Evolutionary conservation across 2,329 filamentous ascomycete species (phyloP).

Genomic region (Chaetothyriales sp.): DNA sequence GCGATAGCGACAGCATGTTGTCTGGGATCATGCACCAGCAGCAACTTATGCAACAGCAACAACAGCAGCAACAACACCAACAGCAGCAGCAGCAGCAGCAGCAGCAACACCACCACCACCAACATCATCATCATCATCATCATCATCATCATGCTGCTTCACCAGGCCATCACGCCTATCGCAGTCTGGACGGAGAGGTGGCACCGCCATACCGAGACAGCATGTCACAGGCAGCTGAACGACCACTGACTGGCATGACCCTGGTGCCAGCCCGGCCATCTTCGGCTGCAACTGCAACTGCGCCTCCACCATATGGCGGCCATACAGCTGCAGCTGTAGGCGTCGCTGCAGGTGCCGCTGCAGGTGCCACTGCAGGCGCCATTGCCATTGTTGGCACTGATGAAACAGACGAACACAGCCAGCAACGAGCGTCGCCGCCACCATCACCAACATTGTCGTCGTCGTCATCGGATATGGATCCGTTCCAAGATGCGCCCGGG

Average conservation of each 20-base stretch:
- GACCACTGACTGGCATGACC: neutral
- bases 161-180: conserved; percentile 4
- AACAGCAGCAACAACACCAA: conserved; percentile 1
- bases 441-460: too few species aligned
- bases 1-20: conserved; percentile 12
- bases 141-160: too few species aligned
- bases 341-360: too few species aligned
- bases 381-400: neutral
- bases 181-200: conserved; percentile 16
- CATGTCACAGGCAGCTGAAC: conserved; percentile 8
- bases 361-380: neutral
- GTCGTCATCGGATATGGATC: neutral
- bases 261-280: neutral
- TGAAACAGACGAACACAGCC: neutral
- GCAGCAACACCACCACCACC: too few species aligned
- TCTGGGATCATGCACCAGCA: conserved; percentile 1
- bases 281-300: neutral
- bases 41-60: neutral
- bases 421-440: neutral
- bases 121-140: too few species aligned
- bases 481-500: neutral
- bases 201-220: conserved; percentile 17
- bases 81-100: neutral
- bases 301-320: neutral
- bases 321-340: neutral